Percentiles rank a stretch among this genome's conserved stretches.
Conservation (phyloP, 2,329 filamentous ascomycete species). For the Alternaria novae-zelandiae region DNA sequence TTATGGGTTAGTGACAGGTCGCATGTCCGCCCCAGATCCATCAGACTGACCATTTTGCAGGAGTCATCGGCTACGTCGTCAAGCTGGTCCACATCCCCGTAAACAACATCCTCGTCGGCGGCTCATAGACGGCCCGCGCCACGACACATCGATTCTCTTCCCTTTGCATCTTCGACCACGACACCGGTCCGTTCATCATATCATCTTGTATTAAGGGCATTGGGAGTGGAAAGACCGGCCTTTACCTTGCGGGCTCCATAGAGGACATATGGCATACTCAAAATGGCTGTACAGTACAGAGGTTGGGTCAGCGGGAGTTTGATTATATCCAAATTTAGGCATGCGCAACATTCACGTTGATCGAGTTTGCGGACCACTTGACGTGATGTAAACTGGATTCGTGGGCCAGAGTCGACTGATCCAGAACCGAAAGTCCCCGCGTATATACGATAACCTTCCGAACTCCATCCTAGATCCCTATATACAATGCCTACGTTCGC, state of each 20-base stretch:
- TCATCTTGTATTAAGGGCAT: constrained; percentile 21
- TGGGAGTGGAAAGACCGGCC: background rate
- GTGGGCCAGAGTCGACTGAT: background rate
- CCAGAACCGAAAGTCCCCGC: background rate
- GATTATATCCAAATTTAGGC: constrained; percentile 41
- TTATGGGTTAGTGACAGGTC: constrained; percentile 50
- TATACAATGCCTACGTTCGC: constrained; percentile 1
- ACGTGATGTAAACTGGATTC: background rate
- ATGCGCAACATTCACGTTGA: constrained; percentile 16
- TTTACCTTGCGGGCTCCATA: constrained; percentile 3
- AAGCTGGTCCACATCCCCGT: constrained; percentile 62
- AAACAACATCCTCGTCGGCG: constrained; percentile 60
- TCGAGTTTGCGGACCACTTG: background rate
- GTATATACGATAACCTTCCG: background rate
- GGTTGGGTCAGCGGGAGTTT: constrained; percentile 46
- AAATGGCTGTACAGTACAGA: constrained; percentile 42
- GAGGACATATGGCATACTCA: constrained; percentile 12
- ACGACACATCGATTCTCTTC: constrained; percentile 15
- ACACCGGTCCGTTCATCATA: constrained; percentile 21
- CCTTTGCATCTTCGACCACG: constrained; percentile 15
- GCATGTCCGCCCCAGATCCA: background rate
- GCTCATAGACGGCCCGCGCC: constrained; percentile 37
- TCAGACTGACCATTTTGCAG: constrained; percentile 11
- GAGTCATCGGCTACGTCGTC: constrained; percentile 60
- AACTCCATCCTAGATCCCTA: constrained; percentile 2